Conservation (phyloP, 1,284 basidiomycete species). For the Heimioporus retisporus region DNA sequence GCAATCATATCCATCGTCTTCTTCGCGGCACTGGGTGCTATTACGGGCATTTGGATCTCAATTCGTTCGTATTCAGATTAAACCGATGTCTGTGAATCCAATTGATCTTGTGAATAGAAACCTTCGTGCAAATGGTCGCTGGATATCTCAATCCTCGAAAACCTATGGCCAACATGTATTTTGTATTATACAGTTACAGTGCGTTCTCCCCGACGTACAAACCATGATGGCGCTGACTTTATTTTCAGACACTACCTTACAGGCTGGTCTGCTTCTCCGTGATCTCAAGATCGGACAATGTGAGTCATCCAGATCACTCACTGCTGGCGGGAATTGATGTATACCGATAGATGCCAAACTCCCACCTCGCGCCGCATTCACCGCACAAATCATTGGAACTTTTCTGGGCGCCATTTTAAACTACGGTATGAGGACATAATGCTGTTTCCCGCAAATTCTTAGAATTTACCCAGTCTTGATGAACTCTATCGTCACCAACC, state of each 20-base stretch:
- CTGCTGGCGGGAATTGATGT: slow-evolving; percentile 9
- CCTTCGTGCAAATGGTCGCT: slow-evolving; percentile 66
- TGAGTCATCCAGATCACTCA: slow-evolving; percentile 22
- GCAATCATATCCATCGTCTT: slow-evolving; percentile 56
- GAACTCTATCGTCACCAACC: slow-evolving; percentile 66
- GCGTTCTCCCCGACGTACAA: too few species aligned
- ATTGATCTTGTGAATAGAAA: slow-evolving; percentile 14
- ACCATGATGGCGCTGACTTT: not conserved
- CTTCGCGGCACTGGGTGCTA: slow-evolving; percentile 60
- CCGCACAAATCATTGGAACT: slow-evolving; percentile 66
- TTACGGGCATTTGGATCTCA: slow-evolving; percentile 61
- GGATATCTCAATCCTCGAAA: slow-evolving; percentile 70
- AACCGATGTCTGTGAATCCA: slow-evolving; percentile 46
- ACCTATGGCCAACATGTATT: slow-evolving; percentile 69
- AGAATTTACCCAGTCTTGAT: slow-evolving; percentile 52
- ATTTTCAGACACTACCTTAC: slow-evolving; percentile 47
- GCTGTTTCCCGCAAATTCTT: not conserved
- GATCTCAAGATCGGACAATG: slow-evolving; percentile 74
- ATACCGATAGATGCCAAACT: slow-evolving; percentile 63
- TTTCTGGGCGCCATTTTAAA: slow-evolving; percentile 61
- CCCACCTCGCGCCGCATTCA: slow-evolving; percentile 72
- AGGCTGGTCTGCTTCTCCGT: slow-evolving; percentile 58
- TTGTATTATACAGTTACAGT: slow-evolving; percentile 66
- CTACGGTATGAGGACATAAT: slow-evolving; percentile 49
- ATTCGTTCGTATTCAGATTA: slow-evolving; percentile 18